These are phyloP conservation scores for Tuber microsphaerosporum DNA, from an alignment of 495 filamentous ascomycete species.

Conservation along the genomic window DNA sequence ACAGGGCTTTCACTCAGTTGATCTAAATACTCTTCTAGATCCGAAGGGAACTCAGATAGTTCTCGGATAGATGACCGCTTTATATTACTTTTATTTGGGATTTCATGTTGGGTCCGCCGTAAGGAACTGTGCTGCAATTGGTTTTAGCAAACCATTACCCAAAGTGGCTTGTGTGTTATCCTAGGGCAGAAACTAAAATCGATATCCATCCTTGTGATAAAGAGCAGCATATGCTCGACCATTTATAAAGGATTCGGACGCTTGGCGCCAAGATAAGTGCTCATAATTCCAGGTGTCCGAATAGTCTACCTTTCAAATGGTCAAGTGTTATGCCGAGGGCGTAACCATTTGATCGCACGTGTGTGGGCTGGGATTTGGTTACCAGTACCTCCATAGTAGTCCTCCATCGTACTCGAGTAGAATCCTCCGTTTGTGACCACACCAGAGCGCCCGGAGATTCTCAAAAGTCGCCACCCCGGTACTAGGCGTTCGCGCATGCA, in stretches of 20 bases:
- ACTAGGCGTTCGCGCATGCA: background rate
- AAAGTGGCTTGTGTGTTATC: background rate
- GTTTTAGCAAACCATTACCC: background rate
- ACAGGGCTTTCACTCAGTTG: conserved; percentile 83
- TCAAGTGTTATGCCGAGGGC: background rate
- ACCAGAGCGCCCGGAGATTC: background rate
- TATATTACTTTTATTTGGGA: background rate
- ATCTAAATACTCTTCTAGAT: conserved; percentile 50
- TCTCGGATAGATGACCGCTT: background rate
- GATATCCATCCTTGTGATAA: background rate
- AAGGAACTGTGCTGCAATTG: background rate
- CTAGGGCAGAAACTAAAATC: background rate
- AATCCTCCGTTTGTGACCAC: background rate
- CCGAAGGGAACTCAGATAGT: background rate
- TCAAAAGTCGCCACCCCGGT: background rate
- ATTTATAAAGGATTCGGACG: conserved; percentile 10
- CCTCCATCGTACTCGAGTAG: background rate
- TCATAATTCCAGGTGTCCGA: background rate
- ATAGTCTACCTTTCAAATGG: background rate
- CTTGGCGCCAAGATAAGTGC: conserved; percentile 6
- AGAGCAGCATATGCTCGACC: background rate
- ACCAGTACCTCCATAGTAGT: background rate
- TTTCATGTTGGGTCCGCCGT: background rate
- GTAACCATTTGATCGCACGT: background rate
- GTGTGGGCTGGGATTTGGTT: background rate